Evolutionary conservation across 768 basidiomycete species (phyloP).

Genomic region (Tephrocybe sp.): DNA sequence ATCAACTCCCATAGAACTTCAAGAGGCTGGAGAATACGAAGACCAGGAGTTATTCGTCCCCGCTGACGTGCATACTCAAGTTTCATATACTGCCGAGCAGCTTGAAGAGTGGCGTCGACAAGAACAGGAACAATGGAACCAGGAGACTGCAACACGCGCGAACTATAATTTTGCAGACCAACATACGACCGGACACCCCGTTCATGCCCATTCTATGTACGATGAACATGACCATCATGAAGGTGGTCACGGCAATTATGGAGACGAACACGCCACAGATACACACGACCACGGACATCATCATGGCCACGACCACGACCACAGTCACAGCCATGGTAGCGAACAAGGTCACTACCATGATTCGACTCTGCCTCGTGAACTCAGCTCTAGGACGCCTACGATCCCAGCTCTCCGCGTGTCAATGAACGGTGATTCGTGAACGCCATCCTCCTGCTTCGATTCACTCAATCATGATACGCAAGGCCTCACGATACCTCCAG

Average conservation of each 20-base stretch:
- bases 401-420: constrained; percentile 33
- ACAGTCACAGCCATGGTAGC: constrained; percentile 6
- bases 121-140: constrained; percentile 30
- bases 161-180: constrained; percentile 10
- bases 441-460: constrained; percentile 20
- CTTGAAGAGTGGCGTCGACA: constrained; percentile 29
- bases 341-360: constrained; percentile 5
- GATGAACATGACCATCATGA: constrained; percentile 1
- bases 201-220: constrained; percentile 1
- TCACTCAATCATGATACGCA: constrained; percentile 13
- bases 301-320: constrained; percentile 13
- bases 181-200: not conserved
- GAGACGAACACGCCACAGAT: too few relatives aligned
- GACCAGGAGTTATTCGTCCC: constrained; percentile 72
- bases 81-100: constrained; percentile 23
- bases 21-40: constrained; percentile 50
- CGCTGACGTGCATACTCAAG: constrained; percentile 48
- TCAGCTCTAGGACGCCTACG: constrained; percentile 25
- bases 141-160: constrained; percentile 21
- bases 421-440: constrained; percentile 50
- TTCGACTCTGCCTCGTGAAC: not conserved
- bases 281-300: constrained; percentile 8
- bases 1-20: constrained; percentile 54
- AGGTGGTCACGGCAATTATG: too few relatives aligned
- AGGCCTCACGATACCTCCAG: constrained; percentile 8